A percentile compares a stretch with the other conserved stretches of the same genome.
phyloP scores from a whole-genome alignment of 208 protist genomes.

The Leishmania mexicana region DNA sequence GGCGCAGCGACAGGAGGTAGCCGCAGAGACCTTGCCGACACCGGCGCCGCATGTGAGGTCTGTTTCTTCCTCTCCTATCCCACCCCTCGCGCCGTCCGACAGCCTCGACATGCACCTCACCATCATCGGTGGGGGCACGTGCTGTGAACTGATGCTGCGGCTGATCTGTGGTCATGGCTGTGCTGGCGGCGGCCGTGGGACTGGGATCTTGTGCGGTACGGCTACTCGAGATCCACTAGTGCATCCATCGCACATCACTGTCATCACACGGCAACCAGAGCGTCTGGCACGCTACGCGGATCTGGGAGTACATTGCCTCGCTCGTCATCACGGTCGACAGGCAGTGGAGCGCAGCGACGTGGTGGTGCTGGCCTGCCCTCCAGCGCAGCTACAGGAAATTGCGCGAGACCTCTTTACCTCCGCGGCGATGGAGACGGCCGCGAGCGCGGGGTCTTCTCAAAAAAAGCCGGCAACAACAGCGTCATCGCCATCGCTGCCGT shows the following conservation, averaged over 20 bases:
- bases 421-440: not conserved
- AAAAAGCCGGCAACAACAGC: not conserved
- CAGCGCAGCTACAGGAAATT: constrained; percentile 62
- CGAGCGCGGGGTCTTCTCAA: not conserved
- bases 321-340: constrained; percentile 42
- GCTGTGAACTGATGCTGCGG: constrained; percentile 36
- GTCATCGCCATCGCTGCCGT: not conserved
- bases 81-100: constrained; percentile 31
- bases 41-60: not conserved
- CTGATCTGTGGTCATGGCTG: constrained; percentile 3
- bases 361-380: constrained; percentile 68
- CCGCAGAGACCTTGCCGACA: not conserved
- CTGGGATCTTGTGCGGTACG: not conserved
- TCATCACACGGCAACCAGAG: constrained; percentile 73
- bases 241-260: constrained; percentile 76
- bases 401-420: constrained; percentile 39
- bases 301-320: constrained; percentile 58
- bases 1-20: constrained; percentile 25
- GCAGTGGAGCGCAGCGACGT: constrained; percentile 52
- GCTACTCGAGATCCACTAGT: constrained; percentile 30
- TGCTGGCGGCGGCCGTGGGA: constrained; percentile 1
- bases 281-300: constrained; percentile 42
- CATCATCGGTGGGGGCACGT: constrained; percentile 67
- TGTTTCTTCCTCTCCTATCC: constrained; percentile 13
- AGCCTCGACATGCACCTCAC: constrained; percentile 56